Percentiles rank a stretch among this genome's conserved stretches.
Evolutionary conservation across 495 filamentous ascomycete species (phyloP).

Genomic region (Penicillium pancosmium): DNA sequence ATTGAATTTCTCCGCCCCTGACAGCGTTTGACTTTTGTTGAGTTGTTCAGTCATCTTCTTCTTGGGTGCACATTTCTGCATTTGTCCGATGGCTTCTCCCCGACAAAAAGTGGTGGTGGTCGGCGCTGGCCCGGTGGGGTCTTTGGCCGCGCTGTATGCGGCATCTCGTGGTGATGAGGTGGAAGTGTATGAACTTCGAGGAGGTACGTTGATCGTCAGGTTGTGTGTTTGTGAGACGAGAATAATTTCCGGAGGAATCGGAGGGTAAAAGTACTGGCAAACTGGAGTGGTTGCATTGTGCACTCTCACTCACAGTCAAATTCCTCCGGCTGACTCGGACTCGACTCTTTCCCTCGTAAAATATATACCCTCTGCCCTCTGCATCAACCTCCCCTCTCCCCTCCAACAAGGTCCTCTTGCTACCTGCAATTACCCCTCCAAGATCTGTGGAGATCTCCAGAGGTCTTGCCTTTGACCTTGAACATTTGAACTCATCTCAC

Average conservation of each 20-base stretch:
- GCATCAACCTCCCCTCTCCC: neutral
- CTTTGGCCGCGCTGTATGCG: conserved; percentile 90
- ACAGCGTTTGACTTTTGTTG: neutral
- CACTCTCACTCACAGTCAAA: neutral
- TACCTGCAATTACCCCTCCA: no score
- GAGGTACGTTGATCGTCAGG: conserved; percentile 61
- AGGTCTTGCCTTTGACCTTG: neutral
- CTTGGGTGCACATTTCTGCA: neutral
- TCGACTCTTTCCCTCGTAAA: neutral
- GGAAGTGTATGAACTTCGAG: conserved; percentile 90
- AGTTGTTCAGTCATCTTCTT: neutral
- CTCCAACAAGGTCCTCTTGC: no score
- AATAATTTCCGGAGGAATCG: no score
- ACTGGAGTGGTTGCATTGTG: no score
- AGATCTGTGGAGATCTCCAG: no score
- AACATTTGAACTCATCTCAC: neutral
- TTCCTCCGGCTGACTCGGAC: neutral
- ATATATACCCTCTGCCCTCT: neutral
- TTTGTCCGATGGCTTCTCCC: conserved; percentile 7
- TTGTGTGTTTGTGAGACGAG: no score
- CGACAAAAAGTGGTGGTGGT: conserved; percentile 78
- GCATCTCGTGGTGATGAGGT: conserved; percentile 84
- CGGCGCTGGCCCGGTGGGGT: conserved; percentile 91
- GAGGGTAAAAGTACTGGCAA: no score
- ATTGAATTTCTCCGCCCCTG: conserved; percentile 1